A percentile compares a stretch with the other conserved stretches of the same genome.
These are phyloP conservation scores for Neopestalotiopsis clavispora DNA, from an alignment of 2,329 filamentous ascomycete species.

Conservation along the genomic window DNA sequence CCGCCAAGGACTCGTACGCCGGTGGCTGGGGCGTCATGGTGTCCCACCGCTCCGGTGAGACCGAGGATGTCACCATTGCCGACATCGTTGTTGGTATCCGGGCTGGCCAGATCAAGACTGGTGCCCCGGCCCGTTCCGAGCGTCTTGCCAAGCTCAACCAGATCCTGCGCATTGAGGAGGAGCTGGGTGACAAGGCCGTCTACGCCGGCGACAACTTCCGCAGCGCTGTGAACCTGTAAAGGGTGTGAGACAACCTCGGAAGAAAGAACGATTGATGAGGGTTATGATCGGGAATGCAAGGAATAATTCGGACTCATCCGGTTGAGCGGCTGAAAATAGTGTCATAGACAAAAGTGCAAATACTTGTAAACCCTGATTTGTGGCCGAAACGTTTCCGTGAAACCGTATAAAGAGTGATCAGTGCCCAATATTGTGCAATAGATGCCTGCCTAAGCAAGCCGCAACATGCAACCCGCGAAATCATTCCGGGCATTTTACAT, in stretches of 20 bases:
- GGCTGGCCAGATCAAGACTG: conserved; percentile 98
- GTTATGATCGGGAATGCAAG: conserved; percentile 22
- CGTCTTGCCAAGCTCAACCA: conserved; percentile 99
- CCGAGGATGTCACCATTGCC: conserved; percentile 98
- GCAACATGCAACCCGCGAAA: neutral
- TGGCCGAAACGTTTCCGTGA: neutral
- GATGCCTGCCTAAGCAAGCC: neutral
- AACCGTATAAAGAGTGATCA: neutral
- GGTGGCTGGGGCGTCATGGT: conserved; percentile 99
- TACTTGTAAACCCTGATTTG: conserved; percentile 14
- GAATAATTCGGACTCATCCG: conserved; percentile 18
- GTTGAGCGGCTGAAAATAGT: conserved; percentile 18
- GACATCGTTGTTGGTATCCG: conserved; percentile 98
- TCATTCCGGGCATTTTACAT: neutral
- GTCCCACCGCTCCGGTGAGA: conserved; percentile 98
- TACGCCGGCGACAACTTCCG: conserved; percentile 95
- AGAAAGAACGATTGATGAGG: conserved; percentile 17
- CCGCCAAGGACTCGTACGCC: conserved; percentile 96
- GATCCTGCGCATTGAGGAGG: conserved; percentile 99
- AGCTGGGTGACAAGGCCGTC: conserved; percentile 89
- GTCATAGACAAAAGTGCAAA: conserved; percentile 22
- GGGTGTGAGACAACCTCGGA: conserved; percentile 18
- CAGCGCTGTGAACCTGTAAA: conserved; percentile 85
- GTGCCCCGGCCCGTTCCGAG: conserved; percentile 94
- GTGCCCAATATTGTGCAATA: neutral